A percentile compares a stretch with the other conserved stretches of the same genome.
These are phyloP conservation scores for Phytophthora uliginosa DNA, from an alignment of 352 stramenopile genomes.

Conservation along the genomic window DNA sequence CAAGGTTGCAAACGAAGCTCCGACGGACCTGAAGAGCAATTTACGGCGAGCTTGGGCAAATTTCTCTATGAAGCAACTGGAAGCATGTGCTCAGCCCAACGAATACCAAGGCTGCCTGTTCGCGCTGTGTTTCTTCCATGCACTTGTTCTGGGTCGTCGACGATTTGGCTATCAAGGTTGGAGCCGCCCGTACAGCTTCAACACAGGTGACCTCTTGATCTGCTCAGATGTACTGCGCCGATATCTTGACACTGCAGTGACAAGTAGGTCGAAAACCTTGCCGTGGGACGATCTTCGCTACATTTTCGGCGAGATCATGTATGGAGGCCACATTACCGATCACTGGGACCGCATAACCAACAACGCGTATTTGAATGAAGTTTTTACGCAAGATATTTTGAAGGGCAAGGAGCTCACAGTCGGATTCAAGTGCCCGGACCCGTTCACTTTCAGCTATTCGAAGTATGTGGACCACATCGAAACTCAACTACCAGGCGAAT, in stretches of 20 bases:
- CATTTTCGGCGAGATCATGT: conserved; percentile 96
- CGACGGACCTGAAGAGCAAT: conserved; percentile 87
- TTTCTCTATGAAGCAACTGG: conserved; percentile 86
- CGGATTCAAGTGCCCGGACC: conserved; percentile 87
- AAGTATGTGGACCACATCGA: conserved; percentile 95
- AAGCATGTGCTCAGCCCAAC: conserved; percentile 70
- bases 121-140: conserved; percentile 96
- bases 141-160: conserved; percentile 90
- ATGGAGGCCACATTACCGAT: conserved; percentile 89
- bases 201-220: conserved; percentile 95
- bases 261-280: conserved; percentile 43
- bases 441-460: conserved; percentile 84
- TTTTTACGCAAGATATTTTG: conserved; percentile 78
- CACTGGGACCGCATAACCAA: conserved; percentile 89
- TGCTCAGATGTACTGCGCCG: conserved; percentile 85
- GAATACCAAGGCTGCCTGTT: conserved; percentile 96
- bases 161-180: conserved; percentile 95
- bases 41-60: conserved; percentile 80
- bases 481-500: conserved; percentile 67
- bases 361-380: conserved; percentile 71
- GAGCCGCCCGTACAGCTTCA: conserved; percentile 95
- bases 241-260: conserved; percentile 63
- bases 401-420: conserved; percentile 57
- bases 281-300: conserved; percentile 90
- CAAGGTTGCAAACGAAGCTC: conserved; percentile 89